These are phyloP conservation scores for Agrocybe chaxingu DNA, from an alignment of 768 basidiomycete species.

Conservation along the genomic window DNA sequence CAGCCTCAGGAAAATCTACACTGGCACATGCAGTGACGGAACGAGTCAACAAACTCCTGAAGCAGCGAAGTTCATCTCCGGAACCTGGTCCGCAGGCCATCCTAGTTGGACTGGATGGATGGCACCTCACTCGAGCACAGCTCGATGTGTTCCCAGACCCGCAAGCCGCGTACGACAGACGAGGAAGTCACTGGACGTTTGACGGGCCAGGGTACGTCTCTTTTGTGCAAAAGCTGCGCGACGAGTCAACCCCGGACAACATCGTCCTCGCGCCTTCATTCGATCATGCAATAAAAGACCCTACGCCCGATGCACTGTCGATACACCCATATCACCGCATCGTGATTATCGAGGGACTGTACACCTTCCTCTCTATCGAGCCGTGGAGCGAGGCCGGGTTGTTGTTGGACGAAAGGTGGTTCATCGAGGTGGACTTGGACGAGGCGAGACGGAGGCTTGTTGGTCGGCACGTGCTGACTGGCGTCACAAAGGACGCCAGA, in stretches of 20 bases:
- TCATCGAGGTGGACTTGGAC: constrained; percentile 54
- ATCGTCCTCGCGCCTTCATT: constrained; percentile 75
- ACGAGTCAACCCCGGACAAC: constrained; percentile 10
- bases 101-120: constrained; percentile 85
- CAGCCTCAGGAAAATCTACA: constrained; percentile 86
- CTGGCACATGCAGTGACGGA: constrained; percentile 59
- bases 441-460: constrained; percentile 62
- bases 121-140: constrained; percentile 81
- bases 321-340: constrained; percentile 69
- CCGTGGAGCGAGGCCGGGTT: constrained; percentile 70
- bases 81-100: constrained; percentile 37
- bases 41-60: constrained; percentile 45
- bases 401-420: constrained; percentile 77
- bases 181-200: constrained; percentile 93
- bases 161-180: constrained; percentile 69
- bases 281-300: constrained; percentile 86
- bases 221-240: constrained; percentile 60
- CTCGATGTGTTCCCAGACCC: constrained; percentile 78
- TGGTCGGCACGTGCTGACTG: constrained; percentile 72
- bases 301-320: constrained; percentile 52
- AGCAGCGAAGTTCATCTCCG: not conserved
- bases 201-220: constrained; percentile 67
- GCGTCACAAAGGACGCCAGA: constrained; percentile 61
- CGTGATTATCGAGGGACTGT: constrained; percentile 88
- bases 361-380: constrained; percentile 68